Base-by-base conservation (phyloP, 192 early-diverging fungal species). In the Mortierella hygrophila region DNA sequence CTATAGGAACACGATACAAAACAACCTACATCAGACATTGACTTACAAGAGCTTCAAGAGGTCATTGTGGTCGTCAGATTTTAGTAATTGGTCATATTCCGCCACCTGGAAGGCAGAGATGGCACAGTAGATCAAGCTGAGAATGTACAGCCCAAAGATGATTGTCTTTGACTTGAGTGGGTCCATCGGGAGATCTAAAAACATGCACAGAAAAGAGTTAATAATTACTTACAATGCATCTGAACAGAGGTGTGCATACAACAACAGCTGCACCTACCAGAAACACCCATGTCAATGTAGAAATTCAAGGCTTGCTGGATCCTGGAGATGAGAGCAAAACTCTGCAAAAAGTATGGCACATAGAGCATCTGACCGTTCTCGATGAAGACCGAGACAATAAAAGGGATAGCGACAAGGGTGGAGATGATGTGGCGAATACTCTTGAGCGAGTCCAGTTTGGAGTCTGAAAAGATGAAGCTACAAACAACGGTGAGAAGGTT, bases 321-420 rank as follows among this genome's bases (percentile, higher is more conserved):
- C 21, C 92, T 88, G 46, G 89, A 81, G 13, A 94, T 75, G 9
- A 94, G 88, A 11, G 90, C 87, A 74, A 93, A 82, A 26, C 91
- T 91, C 65, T 91, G 85, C 63, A 95, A 68, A 88, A 94, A 95
- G 75, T 93, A 95, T 7, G 94, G 94, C 3, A 95, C 84, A 65
- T 91, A 93, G n/a, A 94, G 80, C 47, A 82, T 88, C 46, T 90
- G 86, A 9, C 90, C 91, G 55, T 88, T 63, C 9, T 74, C 47
- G 15, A 92, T 86, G 46, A 90, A 88, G 42, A 89, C 75, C 3
- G 89, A 89, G 29, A 91, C 44, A 37, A 94, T 70, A 78, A 94
- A 93, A 32, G 93, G 93, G 29, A 92, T 32, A 0, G 91, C 89
- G 0, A 90, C 91, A 4, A 92, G 9, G 9, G 84, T 86, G 0